Base-by-base conservation (phyloP, 2,329 filamentous ascomycete species). In the Fusarium ambrosium region DNA sequence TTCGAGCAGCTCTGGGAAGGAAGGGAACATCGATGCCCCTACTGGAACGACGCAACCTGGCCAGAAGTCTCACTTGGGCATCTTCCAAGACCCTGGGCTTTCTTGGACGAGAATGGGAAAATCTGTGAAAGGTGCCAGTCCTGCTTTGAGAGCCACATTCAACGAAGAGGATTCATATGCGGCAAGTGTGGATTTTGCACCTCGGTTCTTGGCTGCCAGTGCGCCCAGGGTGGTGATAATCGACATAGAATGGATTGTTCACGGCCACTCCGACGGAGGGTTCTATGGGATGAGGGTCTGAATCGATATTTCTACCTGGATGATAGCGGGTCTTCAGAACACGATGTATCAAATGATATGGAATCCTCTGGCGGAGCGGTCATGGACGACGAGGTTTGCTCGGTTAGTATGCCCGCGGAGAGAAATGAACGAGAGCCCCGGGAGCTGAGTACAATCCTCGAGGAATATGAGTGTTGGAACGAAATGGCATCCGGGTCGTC, bases 41-140 rank as follows among this genome's bases (percentile, higher is more conserved):
- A 70, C 13, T 70, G 59, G 68, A 5, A 68, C 1, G 68, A 70
- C 22, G 5, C 3, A 1, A 18, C 11, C 1, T 69, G 68, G 68
- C 59, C 58, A 6, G 39, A 48, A 8, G 7, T 0, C 13, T 22
- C 39, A 39, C 11, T 13, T 45, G 41, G 24, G 2, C 1, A 45
- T 7, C 3, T 24, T 45, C 20, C 20, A 22, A n/a, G 13, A 24
- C 4, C 6, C 6, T 45, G 41, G 41, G 11, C 4, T 14, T 24
- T 45, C 41, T 14, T 45, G 41, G 41, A 24, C 20, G 7, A 10
- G 3, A 8, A 13, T 7, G 41, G 41, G 20, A 14, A 14, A 45
- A 8, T 45, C 5, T 45, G 41, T 45, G 20, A 8, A 6, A 6
- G 13, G 6, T 45, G 41, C 6, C 11, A 45, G 16, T 18, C 6